Base-by-base conservation (phyloP, 768 basidiomycete genomes). In the Mycena vitilis region DNA sequence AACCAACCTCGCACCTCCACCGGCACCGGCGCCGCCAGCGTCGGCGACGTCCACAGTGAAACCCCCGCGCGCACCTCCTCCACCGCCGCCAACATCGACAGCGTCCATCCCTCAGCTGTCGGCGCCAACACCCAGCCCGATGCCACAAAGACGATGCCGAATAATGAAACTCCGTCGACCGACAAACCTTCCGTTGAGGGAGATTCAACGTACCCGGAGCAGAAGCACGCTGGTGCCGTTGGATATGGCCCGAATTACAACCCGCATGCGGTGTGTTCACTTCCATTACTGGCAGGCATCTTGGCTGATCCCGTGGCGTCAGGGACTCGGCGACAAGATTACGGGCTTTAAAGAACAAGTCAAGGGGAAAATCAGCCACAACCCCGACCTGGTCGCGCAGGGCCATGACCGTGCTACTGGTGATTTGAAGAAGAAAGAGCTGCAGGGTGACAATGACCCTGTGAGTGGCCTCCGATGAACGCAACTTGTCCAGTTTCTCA, bases 211-310 rank as follows among this genome's bases (percentile, higher is more conserved):
- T 81, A 83, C 55, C 84, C 84, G 11, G 79, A 81, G 45, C 84
- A 85, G 72, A 76, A 63, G 20, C 85, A 86, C 53, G 82, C 84
- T 3, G 84, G 84, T 2, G 75, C 74, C 30, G 82, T 85, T 11
- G 84, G 85, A 0, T 80, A 78, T 53, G 85, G 85, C 1, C 85
- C 84, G 1, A 79, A 82, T 36, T 85, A 78, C 59, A 70, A 76
- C 37, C 42, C 71, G 23, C 74, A 74, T 18, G 75, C 83, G 18
- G 83, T 85, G 68, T 49, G 81, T 75, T 34, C 22, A 11, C 9
- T 49, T 12, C 22, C 34, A n/a, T 40, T 20, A n/a, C 36, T 20
- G 36, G 36, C 18, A 1, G 20, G 49, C 48, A 22, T 51, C 38
- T 40, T 23, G 42, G 5, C 36, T n/a, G 4, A 34, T 54, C 38